Conservation (phyloP, 257 asterid species). For the Solanum sitiens region DNA sequence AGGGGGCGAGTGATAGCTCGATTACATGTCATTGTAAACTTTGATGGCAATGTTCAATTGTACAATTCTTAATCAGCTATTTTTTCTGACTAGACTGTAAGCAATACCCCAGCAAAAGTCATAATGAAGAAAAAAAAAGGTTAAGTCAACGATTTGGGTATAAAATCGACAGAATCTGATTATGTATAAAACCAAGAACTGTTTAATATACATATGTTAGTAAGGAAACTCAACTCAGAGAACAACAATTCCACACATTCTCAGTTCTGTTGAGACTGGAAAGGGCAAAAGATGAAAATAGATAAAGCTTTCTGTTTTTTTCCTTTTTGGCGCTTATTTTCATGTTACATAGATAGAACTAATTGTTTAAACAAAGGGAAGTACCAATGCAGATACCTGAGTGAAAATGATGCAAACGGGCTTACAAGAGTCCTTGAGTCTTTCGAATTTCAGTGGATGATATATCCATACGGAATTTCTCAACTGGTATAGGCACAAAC, state of each 20-base stretch:
- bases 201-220: background rate
- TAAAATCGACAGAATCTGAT: background rate
- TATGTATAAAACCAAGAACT: background rate
- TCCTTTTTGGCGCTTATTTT: background rate
- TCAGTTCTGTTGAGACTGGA: background rate
- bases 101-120: background rate
- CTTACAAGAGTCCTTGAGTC: conserved; percentile 17
- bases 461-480: conserved; percentile 66
- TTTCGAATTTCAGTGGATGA: conserved; percentile 82
- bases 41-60: background rate
- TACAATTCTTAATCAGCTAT: background rate
- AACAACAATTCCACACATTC: background rate
- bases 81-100: background rate
- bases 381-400: background rate
- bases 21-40: background rate
- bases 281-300: background rate
- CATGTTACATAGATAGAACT: background rate
- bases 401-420: background rate
- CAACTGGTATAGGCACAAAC: conserved; percentile 70
- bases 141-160: background rate
- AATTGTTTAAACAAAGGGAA: background rate
- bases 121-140: background rate
- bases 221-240: background rate
- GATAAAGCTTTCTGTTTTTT: background rate
- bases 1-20: background rate